A percentile compares a stretch with the other conserved stretches of the same genome.
Conservation (phyloP, 495 filamentous ascomycete species). For the Thozetella sp. region DNA sequence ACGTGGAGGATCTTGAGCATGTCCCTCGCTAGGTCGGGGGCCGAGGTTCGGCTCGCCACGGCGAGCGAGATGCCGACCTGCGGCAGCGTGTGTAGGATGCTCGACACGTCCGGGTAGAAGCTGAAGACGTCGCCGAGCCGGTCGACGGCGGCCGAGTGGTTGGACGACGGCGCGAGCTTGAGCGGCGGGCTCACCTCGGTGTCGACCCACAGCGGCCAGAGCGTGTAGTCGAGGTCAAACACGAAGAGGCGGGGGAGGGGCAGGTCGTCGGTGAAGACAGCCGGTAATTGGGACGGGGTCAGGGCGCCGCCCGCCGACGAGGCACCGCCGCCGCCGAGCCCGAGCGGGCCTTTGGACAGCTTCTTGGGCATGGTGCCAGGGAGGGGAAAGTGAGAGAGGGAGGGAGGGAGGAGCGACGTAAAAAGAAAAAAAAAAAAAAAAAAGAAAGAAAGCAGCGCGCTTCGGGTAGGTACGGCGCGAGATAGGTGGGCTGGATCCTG, state of each 20-base stretch:
- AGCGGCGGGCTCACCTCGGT: slow-evolving; percentile 86
- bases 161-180: slow-evolving; percentile 53
- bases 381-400: too few species aligned
- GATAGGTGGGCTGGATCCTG: too few species aligned
- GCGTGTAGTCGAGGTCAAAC: slow-evolving; percentile 96
- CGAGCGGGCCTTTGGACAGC: slow-evolving; percentile 33
- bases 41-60: slow-evolving; percentile 79
- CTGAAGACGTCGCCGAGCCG: slow-evolving; percentile 75
- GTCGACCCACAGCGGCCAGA: slow-evolving; percentile 98
- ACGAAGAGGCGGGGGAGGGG: slow-evolving; percentile 85
- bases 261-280: slow-evolving; percentile 65
- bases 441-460: too few species aligned
- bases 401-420: too few species aligned
- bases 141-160: slow-evolving; percentile 51
- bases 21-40: slow-evolving; percentile 79
- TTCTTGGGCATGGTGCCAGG: slow-evolving; percentile 55
- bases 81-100: slow-evolving; percentile 65
- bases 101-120: slow-evolving; percentile 80
- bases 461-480: too few species aligned
- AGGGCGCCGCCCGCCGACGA: not conserved
- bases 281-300: not conserved
- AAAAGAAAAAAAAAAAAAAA: too few species aligned
- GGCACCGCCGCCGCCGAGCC: not conserved
- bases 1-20: slow-evolving; percentile 77
- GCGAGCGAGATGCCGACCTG: slow-evolving; percentile 61